A percentile compares a stretch with the other conserved stretches of the same genome.
Evolutionary conservation across 495 filamentous ascomycete genomes (phyloP).

Genomic region (Penicillium angulare): DNA sequence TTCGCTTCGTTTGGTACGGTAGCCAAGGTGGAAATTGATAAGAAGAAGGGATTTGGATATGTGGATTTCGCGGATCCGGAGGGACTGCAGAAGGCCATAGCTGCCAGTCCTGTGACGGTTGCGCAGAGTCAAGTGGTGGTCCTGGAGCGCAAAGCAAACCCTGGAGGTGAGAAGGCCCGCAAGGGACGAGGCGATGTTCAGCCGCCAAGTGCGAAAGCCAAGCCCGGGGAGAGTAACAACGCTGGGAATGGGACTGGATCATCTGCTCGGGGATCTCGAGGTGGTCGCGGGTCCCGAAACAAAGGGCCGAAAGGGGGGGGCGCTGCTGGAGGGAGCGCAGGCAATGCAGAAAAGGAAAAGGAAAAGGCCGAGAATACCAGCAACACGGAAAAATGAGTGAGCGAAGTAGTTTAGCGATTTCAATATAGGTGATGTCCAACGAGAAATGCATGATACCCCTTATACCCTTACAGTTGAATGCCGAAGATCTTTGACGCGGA

Average conservation of each 20-base stretch:
- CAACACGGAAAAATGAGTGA: neutral
- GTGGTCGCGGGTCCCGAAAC: conserved; percentile 32
- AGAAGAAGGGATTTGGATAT: conserved; percentile 90
- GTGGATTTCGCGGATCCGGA: conserved; percentile 76
- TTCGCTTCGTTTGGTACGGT: conserved; percentile 70
- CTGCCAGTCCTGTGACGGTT: conserved; percentile 74
- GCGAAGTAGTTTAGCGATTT: neutral
- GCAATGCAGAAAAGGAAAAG: conserved; percentile 10
- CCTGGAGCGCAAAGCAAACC: conserved; percentile 68
- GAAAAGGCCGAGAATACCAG: conserved; percentile 12
- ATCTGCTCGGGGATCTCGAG: conserved; percentile 36
- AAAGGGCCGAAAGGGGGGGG: conserved; percentile 27
- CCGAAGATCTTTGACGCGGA: no score
- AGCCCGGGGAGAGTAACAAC: conserved; percentile 7
- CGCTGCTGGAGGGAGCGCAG: neutral
- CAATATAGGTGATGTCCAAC: neutral
- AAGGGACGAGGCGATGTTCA: conserved; percentile 40
- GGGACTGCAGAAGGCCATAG: conserved; percentile 71
- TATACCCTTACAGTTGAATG: no score
- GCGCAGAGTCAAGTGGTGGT: conserved; percentile 85
- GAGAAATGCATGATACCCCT: no score
- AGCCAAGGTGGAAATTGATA: conserved; percentile 81
- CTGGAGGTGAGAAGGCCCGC: conserved; percentile 37
- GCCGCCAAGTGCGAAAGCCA: neutral
- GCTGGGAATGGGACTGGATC: conserved; percentile 21